Evolutionary conservation across 148 eudicot species (phyloP), one percentile per base, ranked within the genome.

Genomic region (Nyssa sinensis): DNA sequence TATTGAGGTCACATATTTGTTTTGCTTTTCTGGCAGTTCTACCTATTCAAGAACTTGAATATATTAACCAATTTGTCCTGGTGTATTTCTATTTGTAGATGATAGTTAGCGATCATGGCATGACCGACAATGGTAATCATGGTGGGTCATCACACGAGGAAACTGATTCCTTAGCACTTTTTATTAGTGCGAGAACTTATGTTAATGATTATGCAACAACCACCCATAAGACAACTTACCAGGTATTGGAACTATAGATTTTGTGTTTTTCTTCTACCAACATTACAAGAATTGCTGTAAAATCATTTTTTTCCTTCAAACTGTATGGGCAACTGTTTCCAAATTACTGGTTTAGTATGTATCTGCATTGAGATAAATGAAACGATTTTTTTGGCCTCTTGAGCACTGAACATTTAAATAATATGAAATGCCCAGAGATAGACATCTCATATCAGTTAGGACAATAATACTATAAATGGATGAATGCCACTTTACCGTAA

Each of bases 81-180:
- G 70, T 11, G 34, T 33, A 25, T 44, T 70, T 70, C 69, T 61
- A 73, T 66, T 51, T 82, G 71, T 85, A 95, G 98, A 74, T 95
- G 80, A 82, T 95, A 68, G 96, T 89, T 60, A 95, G 97, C 68
- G 98, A 95, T 85, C 98, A 95, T 84, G 98, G 98, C 73, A 95
- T 95, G 98, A 92, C 93, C 75, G 90, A 85, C 51, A 84, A 77
- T 78, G 97, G 98, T 69, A 95, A 95, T 82, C 98, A 95, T 79
- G 98, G 98, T 55, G 97, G 98, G 5, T 92, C 98, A 66, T 88
- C 97, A 67, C 86, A 79, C 71, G 97, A 92, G 82, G 98, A 95
- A 85, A 88, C 89, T 72, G 98, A 95, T 79, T 85, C 98, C 67
- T 88, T 95, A 81, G 89, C 88, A 30, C 91, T 95, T 72, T 88